Conservation (phyloP, 2,329 filamentous ascomycete genomes). For the Hirsutella thompsonii region DNA sequence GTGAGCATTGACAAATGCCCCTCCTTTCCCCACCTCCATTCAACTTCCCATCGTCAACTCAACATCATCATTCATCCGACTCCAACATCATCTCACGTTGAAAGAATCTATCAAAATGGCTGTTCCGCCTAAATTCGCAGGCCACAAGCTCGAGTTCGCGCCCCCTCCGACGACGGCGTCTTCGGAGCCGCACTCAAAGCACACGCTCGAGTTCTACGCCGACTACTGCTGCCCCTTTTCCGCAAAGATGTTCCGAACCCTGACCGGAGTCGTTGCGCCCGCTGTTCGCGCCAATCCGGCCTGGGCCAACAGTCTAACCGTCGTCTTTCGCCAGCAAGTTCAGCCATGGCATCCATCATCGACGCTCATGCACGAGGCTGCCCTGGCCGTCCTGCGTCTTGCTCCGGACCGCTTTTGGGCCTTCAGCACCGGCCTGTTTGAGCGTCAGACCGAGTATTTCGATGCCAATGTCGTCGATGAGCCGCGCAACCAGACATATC, state of each 20-base stretch:
- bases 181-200: constrained; percentile 28
- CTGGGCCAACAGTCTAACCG: constrained; percentile 43
- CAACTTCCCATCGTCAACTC: neutral
- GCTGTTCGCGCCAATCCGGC: constrained; percentile 48
- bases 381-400: constrained; percentile 61
- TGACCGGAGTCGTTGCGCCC: constrained; percentile 54
- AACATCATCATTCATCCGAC: neutral
- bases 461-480: constrained; percentile 77
- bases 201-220: constrained; percentile 57
- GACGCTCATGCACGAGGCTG: constrained; percentile 72
- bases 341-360: constrained; percentile 92
- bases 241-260: constrained; percentile 61
- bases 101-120: constrained; percentile 40
- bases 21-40: neutral
- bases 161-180: constrained; percentile 18
- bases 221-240: constrained; percentile 80
- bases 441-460: constrained; percentile 64
- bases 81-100: neutral
- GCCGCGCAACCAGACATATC: constrained; percentile 73
- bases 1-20: too few species aligned
- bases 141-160: constrained; percentile 48
- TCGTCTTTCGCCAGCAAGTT: constrained; percentile 84
- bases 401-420: constrained; percentile 64
- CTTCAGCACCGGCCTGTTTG: constrained; percentile 57
- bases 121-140: constrained; percentile 64